Percentiles rank a stretch among this genome's conserved stretches.
Evolutionary conservation across 164 flowering plant genomes (phyloP).

Genomic region (Dillenia suffruticosa): DNA sequence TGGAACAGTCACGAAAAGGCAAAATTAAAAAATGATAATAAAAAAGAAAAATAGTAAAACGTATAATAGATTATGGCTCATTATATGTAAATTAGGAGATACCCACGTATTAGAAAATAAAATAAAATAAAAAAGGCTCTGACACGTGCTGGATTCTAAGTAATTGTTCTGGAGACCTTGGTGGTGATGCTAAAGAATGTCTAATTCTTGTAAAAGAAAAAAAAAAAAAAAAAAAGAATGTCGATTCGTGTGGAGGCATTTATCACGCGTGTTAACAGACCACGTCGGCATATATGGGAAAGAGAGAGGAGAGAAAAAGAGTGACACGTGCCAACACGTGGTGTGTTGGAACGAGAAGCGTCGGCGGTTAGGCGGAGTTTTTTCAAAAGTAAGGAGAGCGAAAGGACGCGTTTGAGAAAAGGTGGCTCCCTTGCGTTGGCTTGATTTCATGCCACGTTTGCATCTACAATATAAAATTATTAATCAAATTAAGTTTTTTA

Average conservation of each 20-base stretch:
- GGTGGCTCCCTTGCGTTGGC: too few species aligned
- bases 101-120: too few species aligned
- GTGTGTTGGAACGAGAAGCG: background rate
- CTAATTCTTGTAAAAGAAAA: too few species aligned
- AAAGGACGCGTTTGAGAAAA: background rate
- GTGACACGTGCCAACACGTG: conserved; percentile 21
- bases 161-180: conserved; percentile 12
- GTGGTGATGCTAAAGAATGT: too few species aligned
- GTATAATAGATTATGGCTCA: too few species aligned
- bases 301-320: background rate
- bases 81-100: too few species aligned
- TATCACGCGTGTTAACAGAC: conserved; percentile 13
- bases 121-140: too few species aligned
- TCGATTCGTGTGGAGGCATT: conserved; percentile 4
- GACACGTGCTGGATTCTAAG: conserved; percentile 15
- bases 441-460: too few species aligned
- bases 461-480: too few species aligned
- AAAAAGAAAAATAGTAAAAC: background rate
- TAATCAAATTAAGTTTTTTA: too few species aligned
- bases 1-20: conserved; percentile 16
- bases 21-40: conserved; percentile 7
- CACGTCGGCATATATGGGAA: conserved; percentile 14
- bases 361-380: conserved; percentile 19
- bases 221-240: too few species aligned
- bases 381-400: background rate